A percentile compares a stretch with the other conserved stretches of the same genome.
Conservation (phyloP, 2,329 filamentous ascomycete genomes). For the Ophiostoma triangulosporum region DNA sequence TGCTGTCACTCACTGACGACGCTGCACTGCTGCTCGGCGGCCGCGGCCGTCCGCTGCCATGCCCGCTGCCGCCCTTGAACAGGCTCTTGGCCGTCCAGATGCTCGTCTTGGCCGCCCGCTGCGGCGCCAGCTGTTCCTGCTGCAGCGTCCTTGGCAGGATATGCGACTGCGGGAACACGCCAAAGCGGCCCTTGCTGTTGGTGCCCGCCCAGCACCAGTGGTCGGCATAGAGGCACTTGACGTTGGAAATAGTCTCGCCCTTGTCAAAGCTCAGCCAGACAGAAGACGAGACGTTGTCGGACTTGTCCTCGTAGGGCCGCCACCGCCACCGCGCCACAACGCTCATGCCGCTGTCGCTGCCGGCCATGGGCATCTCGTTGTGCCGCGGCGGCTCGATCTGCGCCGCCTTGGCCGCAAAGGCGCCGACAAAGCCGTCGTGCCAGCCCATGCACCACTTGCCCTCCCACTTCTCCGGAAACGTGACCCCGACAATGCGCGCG, state of each 20-base stretch:
- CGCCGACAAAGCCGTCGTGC: slow-evolving; percentile 39
- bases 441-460: slow-evolving; percentile 46
- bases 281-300: slow-evolving; percentile 19
- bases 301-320: slow-evolving; percentile 22
- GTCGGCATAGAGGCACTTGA: slow-evolving; percentile 30
- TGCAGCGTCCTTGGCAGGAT: slow-evolving; percentile 12
- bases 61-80: slow-evolving; percentile 5
- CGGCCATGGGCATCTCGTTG: slow-evolving; percentile 32
- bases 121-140: slow-evolving; percentile 9
- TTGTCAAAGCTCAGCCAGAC: slow-evolving; percentile 51
- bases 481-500: slow-evolving; percentile 35
- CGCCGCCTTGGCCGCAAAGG: slow-evolving; percentile 34
- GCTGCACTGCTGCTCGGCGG: slow-evolving; percentile 11
- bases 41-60: not conserved
- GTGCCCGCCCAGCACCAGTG: slow-evolving; percentile 26
- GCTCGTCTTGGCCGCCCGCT: slow-evolving; percentile 6
- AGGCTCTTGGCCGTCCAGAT: slow-evolving; percentile 9
- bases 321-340: slow-evolving; percentile 42
- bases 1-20: slow-evolving; percentile 12
- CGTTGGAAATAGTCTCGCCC: slow-evolving; percentile 54
- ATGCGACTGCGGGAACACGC: slow-evolving; percentile 21
- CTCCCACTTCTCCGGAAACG: slow-evolving; percentile 35
- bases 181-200: slow-evolving; percentile 22
- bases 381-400: slow-evolving; percentile 34
- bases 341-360: slow-evolving; percentile 31